These are phyloP conservation scores for Salix dunnii DNA, from an alignment of 345 rosid genomes.

Conservation along the genomic window DNA sequence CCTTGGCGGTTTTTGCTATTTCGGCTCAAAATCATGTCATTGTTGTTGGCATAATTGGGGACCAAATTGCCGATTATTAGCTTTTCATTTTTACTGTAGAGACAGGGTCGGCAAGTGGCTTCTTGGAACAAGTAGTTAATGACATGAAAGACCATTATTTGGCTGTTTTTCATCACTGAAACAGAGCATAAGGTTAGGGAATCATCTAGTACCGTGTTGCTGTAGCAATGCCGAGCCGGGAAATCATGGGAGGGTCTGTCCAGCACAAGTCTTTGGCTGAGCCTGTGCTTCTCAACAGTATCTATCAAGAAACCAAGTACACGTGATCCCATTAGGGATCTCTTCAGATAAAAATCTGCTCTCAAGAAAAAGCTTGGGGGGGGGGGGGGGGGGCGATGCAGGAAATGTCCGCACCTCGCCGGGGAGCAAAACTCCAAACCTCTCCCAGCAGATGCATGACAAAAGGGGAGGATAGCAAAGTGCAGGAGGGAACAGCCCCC, in stretches of 20 bases:
- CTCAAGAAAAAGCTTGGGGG: slow-evolving; percentile 1
- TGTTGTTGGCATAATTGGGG: background rate
- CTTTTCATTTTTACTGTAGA: slow-evolving; percentile 5
- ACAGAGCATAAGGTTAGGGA: background rate
- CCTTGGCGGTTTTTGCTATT: background rate
- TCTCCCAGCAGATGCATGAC: slow-evolving; percentile 24
- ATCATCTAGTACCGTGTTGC: background rate
- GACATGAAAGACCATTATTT: background rate
- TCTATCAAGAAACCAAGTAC: slow-evolving; percentile 2
- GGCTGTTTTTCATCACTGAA: background rate
- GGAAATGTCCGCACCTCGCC: slow-evolving; percentile 34
- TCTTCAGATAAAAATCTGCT: background rate
- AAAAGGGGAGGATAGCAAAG: slow-evolving; percentile 29
- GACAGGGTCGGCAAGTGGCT: background rate
- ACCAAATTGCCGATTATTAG: background rate
- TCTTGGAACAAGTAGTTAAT: background rate
- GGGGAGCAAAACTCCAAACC: slow-evolving; percentile 29
- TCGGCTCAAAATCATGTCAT: background rate
- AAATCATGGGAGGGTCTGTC: background rate
- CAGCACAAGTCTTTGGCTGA: background rate
- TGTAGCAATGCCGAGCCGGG: background rate
- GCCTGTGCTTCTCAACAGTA: background rate
- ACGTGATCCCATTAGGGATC: background rate
- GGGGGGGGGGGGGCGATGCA: slow-evolving; percentile 16
- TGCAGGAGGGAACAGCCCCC: slow-evolving; percentile 33